phyloP scores from a whole-genome alignment of 257 asterid genomes.

The Capsicum pubescens region DNA sequence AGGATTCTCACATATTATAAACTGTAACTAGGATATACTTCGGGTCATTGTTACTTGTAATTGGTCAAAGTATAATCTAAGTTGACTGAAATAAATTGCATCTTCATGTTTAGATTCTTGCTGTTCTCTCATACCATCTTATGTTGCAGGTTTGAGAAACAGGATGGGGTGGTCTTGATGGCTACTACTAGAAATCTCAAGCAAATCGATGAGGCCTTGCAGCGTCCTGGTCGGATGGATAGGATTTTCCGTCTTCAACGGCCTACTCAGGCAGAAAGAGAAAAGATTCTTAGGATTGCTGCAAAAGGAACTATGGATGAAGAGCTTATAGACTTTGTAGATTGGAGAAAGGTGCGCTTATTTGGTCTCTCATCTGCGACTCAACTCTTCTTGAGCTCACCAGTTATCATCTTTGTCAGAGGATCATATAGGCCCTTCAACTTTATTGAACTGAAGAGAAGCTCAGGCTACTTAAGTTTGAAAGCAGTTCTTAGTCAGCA shows the following conservation, averaged over 20 bases:
- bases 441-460: conserved; percentile 19
- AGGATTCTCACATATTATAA: conserved; percentile 17
- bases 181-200: conserved; percentile 92
- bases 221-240: conserved; percentile 99
- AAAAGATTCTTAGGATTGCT: conserved; percentile 69
- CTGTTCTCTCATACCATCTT: conserved; percentile 35
- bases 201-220: conserved; percentile 89
- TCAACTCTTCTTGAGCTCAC: neutral
- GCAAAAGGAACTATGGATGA: conserved; percentile 93
- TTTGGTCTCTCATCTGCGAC: conserved; percentile 17
- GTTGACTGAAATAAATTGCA: conserved; percentile 11
- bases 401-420: neutral
- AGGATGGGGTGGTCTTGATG: conserved; percentile 98
- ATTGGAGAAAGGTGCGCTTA: conserved; percentile 81
- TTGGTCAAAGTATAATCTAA: conserved; percentile 13
- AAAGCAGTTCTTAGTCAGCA: conserved; percentile 3
- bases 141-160: conserved; percentile 84
- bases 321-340: conserved; percentile 80
- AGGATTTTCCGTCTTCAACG: conserved; percentile 92
- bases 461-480: conserved; percentile 22
- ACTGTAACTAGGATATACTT: conserved; percentile 2
- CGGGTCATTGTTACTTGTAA: neutral
- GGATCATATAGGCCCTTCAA: conserved; percentile 21
- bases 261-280: conserved; percentile 90
- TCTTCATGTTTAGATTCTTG: conserved; percentile 17